Conservation (phyloP, 208 protist species). For the Porcisia hertigi region DNA sequence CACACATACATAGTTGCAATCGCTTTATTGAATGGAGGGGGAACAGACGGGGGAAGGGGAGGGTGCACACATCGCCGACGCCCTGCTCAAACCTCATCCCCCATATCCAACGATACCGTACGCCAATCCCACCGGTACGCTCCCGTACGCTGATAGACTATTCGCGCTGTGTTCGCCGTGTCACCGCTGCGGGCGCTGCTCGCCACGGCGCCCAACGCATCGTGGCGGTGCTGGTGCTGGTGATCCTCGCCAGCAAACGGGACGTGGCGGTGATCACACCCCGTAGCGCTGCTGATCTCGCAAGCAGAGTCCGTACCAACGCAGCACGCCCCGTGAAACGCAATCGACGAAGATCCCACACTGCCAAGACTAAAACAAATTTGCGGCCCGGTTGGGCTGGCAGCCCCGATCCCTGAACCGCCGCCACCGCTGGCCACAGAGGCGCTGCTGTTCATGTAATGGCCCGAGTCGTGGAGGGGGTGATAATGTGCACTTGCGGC, state of each 20-base stretch:
- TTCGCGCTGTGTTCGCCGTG: constrained; percentile 25
- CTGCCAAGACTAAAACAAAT: constrained; percentile 23
- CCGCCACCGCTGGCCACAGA: constrained; percentile 6
- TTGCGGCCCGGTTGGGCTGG: constrained; percentile 4
- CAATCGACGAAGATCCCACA: constrained; percentile 7
- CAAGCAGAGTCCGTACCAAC: neutral
- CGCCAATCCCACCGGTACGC: constrained; percentile 58
- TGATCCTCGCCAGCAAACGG: neutral
- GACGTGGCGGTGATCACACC: neutral
- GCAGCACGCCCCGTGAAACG: constrained; percentile 2
- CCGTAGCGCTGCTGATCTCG: neutral
- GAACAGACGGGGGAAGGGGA: too few relatives aligned
- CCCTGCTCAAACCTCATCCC: constrained; percentile 32
- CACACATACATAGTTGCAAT: too few relatives aligned
- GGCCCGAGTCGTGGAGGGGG: neutral
- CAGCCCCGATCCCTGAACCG: neutral
- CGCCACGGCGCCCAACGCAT: constrained; percentile 2
- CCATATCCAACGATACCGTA: constrained; percentile 28
- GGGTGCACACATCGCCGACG: neutral
- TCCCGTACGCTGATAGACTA: constrained; percentile 22
- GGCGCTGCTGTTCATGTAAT: neutral
- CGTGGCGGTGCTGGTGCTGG: constrained; percentile 5
- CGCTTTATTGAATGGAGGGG: neutral
- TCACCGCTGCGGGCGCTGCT: constrained; percentile 41
- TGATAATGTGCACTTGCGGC: constrained; percentile 7